These are phyloP conservation scores for Debaryomycetaceae sp. DNA, from an alignment of 1,139 yeast species.

Conservation along the genomic window DNA sequence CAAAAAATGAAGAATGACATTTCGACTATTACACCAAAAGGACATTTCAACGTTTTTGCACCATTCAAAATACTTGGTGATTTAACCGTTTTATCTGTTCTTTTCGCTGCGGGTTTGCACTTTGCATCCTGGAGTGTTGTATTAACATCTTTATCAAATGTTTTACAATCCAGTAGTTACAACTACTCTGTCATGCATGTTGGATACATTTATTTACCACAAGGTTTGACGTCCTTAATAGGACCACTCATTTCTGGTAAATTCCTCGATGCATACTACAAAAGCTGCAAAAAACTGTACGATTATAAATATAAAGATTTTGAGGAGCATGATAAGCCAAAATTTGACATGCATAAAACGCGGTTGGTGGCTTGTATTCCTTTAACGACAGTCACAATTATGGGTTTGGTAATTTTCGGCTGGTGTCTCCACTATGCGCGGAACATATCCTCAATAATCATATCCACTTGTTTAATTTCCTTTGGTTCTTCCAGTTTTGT, in stretches of 20 bases:
- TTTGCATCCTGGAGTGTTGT: conserved; percentile 39
- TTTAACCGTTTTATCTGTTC: conserved; percentile 19
- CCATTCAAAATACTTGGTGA: conserved; percentile 29
- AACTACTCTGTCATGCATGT: conserved; percentile 33
- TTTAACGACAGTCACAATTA: conserved; percentile 21
- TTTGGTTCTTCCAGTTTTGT: conserved; percentile 26
- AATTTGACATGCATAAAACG: conserved; percentile 25
- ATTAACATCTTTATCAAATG: conserved; percentile 30
- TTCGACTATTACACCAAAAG: conserved; percentile 19
- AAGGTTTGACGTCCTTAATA: conserved; percentile 30
- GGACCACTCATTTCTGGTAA: conserved; percentile 31
- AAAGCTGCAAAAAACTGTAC: conserved; percentile 13
- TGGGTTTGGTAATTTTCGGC: conserved; percentile 36
- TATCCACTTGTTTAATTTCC: conserved; percentile 29
- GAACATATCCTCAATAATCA: conserved; percentile 27
- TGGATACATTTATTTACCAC: conserved; percentile 39
- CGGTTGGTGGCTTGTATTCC: conserved; percentile 25
- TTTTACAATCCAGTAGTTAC: conserved; percentile 28
- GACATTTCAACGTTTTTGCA: conserved; percentile 21
- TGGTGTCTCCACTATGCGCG: conserved; percentile 34
- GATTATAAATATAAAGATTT: conserved; percentile 16
- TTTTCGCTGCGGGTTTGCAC: conserved; percentile 32
- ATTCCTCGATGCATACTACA: conserved; percentile 27
- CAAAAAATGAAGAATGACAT: conserved; percentile 24
- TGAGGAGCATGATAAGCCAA: conserved; percentile 16